These are phyloP conservation scores for Luffa acutangula DNA, from an alignment of 306 rosid species.

Conservation along the genomic window DNA sequence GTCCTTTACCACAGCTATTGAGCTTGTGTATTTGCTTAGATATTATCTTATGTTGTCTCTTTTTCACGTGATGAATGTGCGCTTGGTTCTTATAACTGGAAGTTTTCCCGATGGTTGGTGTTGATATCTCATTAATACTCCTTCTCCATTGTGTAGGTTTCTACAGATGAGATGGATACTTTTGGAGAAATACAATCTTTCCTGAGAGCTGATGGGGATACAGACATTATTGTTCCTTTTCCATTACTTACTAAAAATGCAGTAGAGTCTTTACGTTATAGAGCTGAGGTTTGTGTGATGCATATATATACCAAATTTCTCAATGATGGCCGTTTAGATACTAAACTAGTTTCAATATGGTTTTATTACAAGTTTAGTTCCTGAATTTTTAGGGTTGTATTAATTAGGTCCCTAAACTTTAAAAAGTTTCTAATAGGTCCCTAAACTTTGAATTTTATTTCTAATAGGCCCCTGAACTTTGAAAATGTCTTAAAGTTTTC, in stretches of 20 bases:
- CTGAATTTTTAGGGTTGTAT: too few relatives aligned
- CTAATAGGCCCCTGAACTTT: too few relatives aligned
- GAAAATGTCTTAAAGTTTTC: too few relatives aligned
- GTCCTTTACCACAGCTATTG: not conserved
- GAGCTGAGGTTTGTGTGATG: slow-evolving; percentile 64
- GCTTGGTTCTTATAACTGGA: not conserved
- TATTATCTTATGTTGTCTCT: not conserved
- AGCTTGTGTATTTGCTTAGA: not conserved
- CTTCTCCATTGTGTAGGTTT: slow-evolving; percentile 43
- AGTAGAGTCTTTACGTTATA: slow-evolving; percentile 80
- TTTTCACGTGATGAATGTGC: not conserved
- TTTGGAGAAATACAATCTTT: slow-evolving; percentile 66
- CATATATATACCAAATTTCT: not conserved
- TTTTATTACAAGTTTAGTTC: too few relatives aligned
- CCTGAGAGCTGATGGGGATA: slow-evolving; percentile 53
- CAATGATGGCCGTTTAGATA: not conserved
- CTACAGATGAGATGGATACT: slow-evolving; percentile 65
- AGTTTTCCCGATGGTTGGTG: not conserved
- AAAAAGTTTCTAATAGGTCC: too few relatives aligned
- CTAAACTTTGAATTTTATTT: too few relatives aligned
- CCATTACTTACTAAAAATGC: slow-evolving; percentile 65
- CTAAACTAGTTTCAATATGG: not conserved
- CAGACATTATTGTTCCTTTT: slow-evolving; percentile 50
- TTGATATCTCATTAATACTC: not conserved
- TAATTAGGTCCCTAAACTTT: too few relatives aligned